A percentile compares a stretch with the other conserved stretches of the same genome.
Conservation (phyloP, 2,329 filamentous ascomycete genomes). For the Sarocladium brachiariae region DNA sequence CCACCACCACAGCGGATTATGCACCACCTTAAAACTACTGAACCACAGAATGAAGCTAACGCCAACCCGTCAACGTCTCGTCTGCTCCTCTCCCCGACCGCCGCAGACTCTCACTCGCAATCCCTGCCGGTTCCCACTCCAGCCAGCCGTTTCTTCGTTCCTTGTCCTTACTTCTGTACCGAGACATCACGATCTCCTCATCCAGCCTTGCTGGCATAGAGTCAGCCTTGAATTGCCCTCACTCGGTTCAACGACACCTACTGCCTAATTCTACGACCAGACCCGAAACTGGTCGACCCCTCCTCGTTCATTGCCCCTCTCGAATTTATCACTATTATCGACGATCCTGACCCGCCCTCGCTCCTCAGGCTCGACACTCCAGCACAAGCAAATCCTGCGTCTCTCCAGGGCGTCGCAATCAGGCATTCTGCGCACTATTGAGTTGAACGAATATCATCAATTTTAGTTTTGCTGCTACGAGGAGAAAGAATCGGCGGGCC, state of each 20-base stretch:
- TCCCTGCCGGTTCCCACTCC: neutral
- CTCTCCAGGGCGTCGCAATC: no score
- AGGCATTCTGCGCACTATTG: no score
- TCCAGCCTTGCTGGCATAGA: conserved; percentile 1
- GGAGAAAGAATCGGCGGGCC: no score
- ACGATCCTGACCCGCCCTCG: neutral
- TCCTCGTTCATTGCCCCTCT: neutral
- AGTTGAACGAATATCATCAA: no score
- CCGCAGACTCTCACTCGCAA: neutral
- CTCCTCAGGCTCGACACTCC: no score
- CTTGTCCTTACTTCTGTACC: neutral
- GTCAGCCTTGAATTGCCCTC: neutral
- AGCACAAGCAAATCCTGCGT: no score
- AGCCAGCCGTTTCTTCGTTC: neutral
- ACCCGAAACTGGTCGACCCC: neutral
- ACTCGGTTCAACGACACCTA: no score
- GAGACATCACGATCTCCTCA: neutral
- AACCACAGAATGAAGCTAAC: no score
- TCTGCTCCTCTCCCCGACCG: neutral
- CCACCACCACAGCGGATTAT: neutral
- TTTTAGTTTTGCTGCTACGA: no score
- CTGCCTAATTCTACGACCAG: no score
- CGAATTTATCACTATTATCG: neutral
- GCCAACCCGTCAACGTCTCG: no score
- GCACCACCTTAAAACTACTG: no score